Base-by-base conservation (phyloP, 2,329 filamentous ascomycete genomes). In the Hypoxylon sp. region DNA sequence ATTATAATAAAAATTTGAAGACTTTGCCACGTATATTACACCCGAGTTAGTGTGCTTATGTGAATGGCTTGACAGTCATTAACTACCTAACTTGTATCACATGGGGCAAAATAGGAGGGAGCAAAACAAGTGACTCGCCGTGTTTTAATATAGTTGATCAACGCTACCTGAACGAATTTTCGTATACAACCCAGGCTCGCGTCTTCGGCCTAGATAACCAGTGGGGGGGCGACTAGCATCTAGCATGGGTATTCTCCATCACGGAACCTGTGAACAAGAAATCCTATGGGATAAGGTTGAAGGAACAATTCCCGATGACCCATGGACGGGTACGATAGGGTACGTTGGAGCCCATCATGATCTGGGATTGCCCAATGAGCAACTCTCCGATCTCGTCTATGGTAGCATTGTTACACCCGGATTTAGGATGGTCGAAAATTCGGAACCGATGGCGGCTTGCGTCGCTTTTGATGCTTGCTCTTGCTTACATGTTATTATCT, bases 391-490 rank as follows among this genome's bases (percentile, higher is more conserved):
- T 45, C 40, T 57, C 31, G 21, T 46, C 13, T 17, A 31, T 21
- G 23, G 30, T 42, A 21, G 37, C 9, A 37, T 26, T 34, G 8
- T n/a, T n/a, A n/a, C 17, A 31, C 7, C 31, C 50, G 49, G 53
- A 49, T 31, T 32, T 53, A 52, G 44, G 35, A 12, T 38, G 29
- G 41, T 19, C 44, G 35, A 40, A 34, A 8, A 20, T 1, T 52
- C 53, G 53, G 53, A 32, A 37, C 43, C 53, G 49, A 47, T 19
- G 16, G n/a, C 49, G 48, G 38, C 43, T 49, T n/a, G n/a, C n/a
- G n/a, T n/a, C n/a, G n/a, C n/a, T n/a, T n/a, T n/a, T n/a, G n/a
- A n/a, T n/a, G n/a, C n/a, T n/a, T n/a, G n/a, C n/a, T n/a, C n/a
- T n/a, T n/a, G n/a, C n/a, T n/a, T n/a, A n/a, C n/a, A n/a, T n/a